Evolutionary conservation across 2,329 filamentous ascomycete genomes (phyloP).

Genomic region (Neonectria sp.): DNA sequence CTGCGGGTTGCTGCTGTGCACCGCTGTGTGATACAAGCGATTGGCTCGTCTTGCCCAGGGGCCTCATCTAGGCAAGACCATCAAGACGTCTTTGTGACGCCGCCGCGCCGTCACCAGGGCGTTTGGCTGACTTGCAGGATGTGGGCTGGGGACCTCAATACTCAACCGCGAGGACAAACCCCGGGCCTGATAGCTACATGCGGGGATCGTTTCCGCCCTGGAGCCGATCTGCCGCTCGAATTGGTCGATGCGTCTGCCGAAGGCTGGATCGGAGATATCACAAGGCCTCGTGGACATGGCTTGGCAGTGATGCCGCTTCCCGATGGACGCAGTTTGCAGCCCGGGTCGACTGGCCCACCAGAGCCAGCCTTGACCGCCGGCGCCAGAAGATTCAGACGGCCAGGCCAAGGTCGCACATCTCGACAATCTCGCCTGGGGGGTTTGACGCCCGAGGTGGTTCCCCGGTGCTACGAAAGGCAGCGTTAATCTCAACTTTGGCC

Average conservation of each 20-base stretch:
- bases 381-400: slow-evolving; percentile 22
- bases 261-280: slow-evolving; percentile 33
- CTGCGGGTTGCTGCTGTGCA: slow-evolving; percentile 34
- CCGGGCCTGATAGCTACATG: slow-evolving; percentile 29
- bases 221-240: slow-evolving; percentile 30
- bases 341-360: slow-evolving; percentile 16
- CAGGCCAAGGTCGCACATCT: slow-evolving; percentile 39
- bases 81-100: slow-evolving; percentile 29
- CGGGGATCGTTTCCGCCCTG: slow-evolving; percentile 33
- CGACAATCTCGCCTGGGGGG: slow-evolving; percentile 39
- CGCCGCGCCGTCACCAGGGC: slow-evolving; percentile 31
- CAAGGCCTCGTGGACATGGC: slow-evolving; percentile 41
- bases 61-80: slow-evolving; percentile 26
- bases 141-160: slow-evolving; percentile 12
- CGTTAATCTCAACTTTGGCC: slow-evolving; percentile 30
- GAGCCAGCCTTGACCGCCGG: slow-evolving; percentile 22
- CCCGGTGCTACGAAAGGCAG: slow-evolving; percentile 37
- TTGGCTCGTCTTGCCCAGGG: slow-evolving; percentile 35
- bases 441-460: slow-evolving; percentile 38
- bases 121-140: slow-evolving; percentile 33
- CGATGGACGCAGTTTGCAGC: slow-evolving; percentile 40
- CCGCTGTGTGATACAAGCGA: slow-evolving; percentile 34
- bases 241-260: slow-evolving; percentile 1
- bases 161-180: slow-evolving; percentile 14
- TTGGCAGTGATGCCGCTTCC: slow-evolving; percentile 42